Conservation (phyloP, 106 monocot genomes). For the Allium cepa region DNA sequence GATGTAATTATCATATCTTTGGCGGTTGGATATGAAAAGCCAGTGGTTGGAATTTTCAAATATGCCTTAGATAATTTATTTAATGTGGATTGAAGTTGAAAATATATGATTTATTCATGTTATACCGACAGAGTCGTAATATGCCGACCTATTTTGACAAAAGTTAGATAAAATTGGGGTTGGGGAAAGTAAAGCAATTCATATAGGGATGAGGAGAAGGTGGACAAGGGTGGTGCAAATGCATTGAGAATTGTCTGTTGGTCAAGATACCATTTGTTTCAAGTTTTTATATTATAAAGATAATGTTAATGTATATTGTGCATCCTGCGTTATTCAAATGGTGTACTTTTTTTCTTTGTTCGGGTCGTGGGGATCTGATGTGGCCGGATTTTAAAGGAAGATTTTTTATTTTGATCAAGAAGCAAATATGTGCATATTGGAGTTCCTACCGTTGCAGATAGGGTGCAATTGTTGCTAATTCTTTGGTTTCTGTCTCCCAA, state of each 20-base stretch:
- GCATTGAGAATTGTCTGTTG: conserved; percentile 75
- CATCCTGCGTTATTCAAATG: neutral
- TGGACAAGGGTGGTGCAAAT: conserved; percentile 75
- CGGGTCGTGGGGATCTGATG: conserved; percentile 87
- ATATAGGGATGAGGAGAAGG: conserved; percentile 87
- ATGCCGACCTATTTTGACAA: neutral
- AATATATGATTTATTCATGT: neutral
- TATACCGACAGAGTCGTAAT: neutral
- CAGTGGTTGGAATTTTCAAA: conserved; percentile 67
- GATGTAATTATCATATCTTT: conserved; percentile 87
- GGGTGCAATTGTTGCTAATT: too few relatives aligned
- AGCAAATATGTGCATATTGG: too few relatives aligned
- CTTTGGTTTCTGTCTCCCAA: too few relatives aligned
- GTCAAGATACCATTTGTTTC: conserved; percentile 27
- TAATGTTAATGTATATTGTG: too few relatives aligned
- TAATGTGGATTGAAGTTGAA: too few relatives aligned
- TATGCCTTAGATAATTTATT: conserved; percentile 75
- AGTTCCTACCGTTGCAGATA: too few relatives aligned
- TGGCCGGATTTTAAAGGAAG: conserved; percentile 38
- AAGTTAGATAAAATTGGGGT: conserved; percentile 71
- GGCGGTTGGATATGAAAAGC: conserved; percentile 93
- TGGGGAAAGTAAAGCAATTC: conserved; percentile 50
- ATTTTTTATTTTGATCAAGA: too few relatives aligned
- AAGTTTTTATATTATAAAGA: too few relatives aligned
- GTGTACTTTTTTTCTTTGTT: too few relatives aligned